Evolutionary conservation across 2,329 filamentous ascomycete species (phyloP).

Genomic region (Cryoendolithus antarcticus): DNA sequence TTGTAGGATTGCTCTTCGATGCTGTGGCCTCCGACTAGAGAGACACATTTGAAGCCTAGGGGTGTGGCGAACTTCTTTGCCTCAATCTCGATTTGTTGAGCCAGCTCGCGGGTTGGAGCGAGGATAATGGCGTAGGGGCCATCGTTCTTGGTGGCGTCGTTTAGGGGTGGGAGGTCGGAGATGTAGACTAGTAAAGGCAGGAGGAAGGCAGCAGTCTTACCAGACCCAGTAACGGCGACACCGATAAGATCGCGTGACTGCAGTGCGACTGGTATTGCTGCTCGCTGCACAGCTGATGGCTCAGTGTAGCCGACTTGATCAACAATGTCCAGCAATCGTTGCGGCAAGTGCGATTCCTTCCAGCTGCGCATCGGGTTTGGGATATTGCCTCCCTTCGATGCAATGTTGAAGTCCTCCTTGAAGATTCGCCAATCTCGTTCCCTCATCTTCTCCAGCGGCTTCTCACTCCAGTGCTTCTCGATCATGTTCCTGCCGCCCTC

Average conservation of each 20-base stretch:
- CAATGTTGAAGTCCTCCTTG: conserved; percentile 97
- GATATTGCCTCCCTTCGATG: conserved; percentile 36
- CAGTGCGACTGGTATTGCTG: conserved; percentile 87
- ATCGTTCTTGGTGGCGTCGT: conserved; percentile 79
- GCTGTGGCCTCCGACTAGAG: conserved; percentile 90
- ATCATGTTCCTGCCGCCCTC: conserved; percentile 59
- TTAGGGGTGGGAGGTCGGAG: conserved; percentile 71
- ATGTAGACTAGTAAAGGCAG: conserved; percentile 91
- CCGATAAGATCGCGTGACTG: conserved; percentile 93
- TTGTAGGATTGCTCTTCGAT: conserved; percentile 89
- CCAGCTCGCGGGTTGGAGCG: conserved; percentile 90
- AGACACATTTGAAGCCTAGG: conserved; percentile 86
- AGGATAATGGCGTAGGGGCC: conserved; percentile 96
- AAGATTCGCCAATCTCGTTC: conserved; percentile 98
- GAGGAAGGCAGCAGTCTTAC: conserved; percentile 93
- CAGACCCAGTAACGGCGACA: conserved; percentile 94
- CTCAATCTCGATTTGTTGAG: conserved; percentile 92
- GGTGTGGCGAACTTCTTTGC: conserved; percentile 84
- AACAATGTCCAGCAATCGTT: conserved; percentile 67
- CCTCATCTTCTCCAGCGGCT: conserved; percentile 83
- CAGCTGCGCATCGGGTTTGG: conserved; percentile 95
- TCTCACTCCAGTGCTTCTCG: conserved; percentile 93
- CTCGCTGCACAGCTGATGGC: conserved; percentile 81
- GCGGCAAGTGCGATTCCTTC: conserved; percentile 72
- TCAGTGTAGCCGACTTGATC: conserved; percentile 80